Percentiles rank a stretch among this genome's conserved stretches.
phyloP scores from a whole-genome alignment of 495 filamentous ascomycete genomes.

The Aspergillus kassunensis region DNA sequence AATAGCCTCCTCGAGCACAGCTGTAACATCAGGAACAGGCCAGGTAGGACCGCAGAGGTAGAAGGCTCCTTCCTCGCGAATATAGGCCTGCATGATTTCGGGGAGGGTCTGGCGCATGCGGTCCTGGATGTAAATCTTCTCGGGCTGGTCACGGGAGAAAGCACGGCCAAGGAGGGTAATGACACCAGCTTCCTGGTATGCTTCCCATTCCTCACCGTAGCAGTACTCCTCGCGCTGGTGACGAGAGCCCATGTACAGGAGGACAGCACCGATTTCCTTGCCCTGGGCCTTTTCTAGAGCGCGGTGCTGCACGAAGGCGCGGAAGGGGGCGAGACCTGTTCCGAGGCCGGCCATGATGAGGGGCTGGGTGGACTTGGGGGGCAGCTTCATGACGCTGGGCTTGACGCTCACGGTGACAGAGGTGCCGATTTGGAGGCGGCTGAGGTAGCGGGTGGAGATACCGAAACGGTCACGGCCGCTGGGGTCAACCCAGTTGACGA shows the following conservation, averaged over 20 bases:
- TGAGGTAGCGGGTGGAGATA: conserved; percentile 86
- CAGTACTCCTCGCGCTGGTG: conserved; percentile 98
- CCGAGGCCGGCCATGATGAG: conserved; percentile 99
- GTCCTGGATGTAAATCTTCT: conserved; percentile 99
- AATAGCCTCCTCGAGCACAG: conserved; percentile 90
- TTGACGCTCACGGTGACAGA: conserved; percentile 89
- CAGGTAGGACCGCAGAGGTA: conserved; percentile 97
- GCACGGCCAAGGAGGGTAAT: conserved; percentile 91
- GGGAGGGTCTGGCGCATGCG: conserved; percentile 84
- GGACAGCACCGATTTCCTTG: conserved; percentile 86
- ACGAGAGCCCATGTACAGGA: conserved; percentile 94
- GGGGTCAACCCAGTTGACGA: conserved; percentile 90
- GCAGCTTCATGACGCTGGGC: conserved; percentile 96
- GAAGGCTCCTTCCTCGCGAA: conserved; percentile 83
- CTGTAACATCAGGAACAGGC: conserved; percentile 98
- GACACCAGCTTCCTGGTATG: conserved; percentile 90
- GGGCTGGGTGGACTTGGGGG: conserved; percentile 75
- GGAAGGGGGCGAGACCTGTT: conserved; percentile 95
- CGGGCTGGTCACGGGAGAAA: conserved; percentile 92
- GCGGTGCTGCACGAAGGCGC: conserved; percentile 96
- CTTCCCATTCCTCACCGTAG: conserved; percentile 99
- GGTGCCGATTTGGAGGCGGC: conserved; percentile 65
- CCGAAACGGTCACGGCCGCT: conserved; percentile 87
- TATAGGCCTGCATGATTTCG: conserved; percentile 87
- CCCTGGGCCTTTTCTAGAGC: conserved; percentile 95